Percentiles rank a stretch among this genome's conserved stretches.
Conservation (phyloP, 2,329 filamentous ascomycete genomes). For the Fusarium tanahbumbuense region DNA sequence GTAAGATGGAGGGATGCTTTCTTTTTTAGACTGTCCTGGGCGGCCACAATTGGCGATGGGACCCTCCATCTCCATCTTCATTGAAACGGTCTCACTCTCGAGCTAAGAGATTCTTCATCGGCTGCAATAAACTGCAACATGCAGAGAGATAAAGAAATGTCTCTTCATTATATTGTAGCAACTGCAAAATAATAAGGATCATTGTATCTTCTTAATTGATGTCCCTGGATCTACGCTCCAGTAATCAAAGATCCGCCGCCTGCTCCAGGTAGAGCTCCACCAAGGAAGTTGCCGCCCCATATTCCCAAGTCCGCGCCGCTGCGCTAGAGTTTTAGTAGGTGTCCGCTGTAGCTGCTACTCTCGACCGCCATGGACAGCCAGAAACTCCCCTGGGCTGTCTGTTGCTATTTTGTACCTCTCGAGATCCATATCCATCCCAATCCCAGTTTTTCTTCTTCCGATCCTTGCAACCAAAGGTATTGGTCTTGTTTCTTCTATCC, state of each 20-base stretch:
- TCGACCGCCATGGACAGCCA: neutral
- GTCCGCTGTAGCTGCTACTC: neutral
- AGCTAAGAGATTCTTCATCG: neutral
- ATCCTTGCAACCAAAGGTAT: slow-evolving; percentile 3
- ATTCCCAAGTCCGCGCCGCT: neutral
- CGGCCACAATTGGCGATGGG: neutral
- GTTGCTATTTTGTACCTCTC: slow-evolving; percentile 3
- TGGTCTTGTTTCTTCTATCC: neutral
- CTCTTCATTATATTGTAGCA: neutral
- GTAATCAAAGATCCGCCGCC: slow-evolving; percentile 19
- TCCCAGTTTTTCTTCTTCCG: slow-evolving; percentile 14
- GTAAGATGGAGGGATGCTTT: neutral
- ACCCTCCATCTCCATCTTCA: neutral
- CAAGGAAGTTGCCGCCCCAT: slow-evolving; percentile 21
- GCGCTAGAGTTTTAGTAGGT: slow-evolving; percentile 7
- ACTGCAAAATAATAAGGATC: neutral
- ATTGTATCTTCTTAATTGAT: slow-evolving; percentile 19
- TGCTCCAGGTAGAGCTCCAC: slow-evolving; percentile 19
- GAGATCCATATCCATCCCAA: slow-evolving; percentile 10
- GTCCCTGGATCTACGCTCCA: slow-evolving; percentile 5
- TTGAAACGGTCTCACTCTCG: neutral
- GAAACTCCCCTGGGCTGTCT: neutral
- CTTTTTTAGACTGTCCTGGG: slow-evolving; percentile 6
- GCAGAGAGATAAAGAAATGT: neutral
- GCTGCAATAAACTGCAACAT: slow-evolving; percentile 9